Evolutionary conservation across 2,329 filamentous ascomycete species (phyloP).

Genomic region (Alternaria hordeiaustralica): DNA sequence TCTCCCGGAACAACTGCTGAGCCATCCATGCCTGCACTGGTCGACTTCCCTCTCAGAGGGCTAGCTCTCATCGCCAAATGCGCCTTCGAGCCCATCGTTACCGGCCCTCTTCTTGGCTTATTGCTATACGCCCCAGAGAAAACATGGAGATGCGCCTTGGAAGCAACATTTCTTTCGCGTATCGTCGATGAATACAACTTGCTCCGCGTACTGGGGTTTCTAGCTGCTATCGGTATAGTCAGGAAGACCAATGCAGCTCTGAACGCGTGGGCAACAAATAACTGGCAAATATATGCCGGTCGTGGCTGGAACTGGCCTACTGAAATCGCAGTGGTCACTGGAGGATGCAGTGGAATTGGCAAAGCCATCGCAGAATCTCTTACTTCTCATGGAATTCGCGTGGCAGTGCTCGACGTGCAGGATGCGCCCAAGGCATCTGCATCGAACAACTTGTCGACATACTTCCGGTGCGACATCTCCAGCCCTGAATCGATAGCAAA

Average conservation of each 20-base stretch:
- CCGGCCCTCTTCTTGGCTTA: constrained; percentile 2
- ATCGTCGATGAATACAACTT: neutral
- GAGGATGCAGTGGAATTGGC: constrained; percentile 24
- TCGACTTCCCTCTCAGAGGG: neutral
- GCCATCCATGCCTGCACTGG: neutral
- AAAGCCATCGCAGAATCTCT: constrained; percentile 18
- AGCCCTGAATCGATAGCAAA: constrained; percentile 11
- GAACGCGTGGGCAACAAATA: constrained; percentile 9
- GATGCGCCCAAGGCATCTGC: constrained; percentile 6
- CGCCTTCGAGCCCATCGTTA: constrained; percentile 1
- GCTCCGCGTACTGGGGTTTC: neutral
- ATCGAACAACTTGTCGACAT: constrained; percentile 14
- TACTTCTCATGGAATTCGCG: constrained; percentile 10
- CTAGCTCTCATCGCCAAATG: neutral
- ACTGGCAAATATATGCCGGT: constrained; percentile 8
- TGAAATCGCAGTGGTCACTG: constrained; percentile 25
- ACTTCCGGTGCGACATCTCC: constrained; percentile 26
- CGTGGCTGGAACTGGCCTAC: constrained; percentile 18
- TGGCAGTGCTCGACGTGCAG: constrained; percentile 22
- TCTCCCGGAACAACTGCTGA: neutral
- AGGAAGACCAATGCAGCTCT: constrained; percentile 3
- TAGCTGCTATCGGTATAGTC: neutral
- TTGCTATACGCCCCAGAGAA: neutral
- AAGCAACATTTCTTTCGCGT: neutral
- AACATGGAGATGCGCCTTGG: neutral